Conservation (phyloP, 2,329 filamentous ascomycete genomes). For the Penicillium nordicum region DNA sequence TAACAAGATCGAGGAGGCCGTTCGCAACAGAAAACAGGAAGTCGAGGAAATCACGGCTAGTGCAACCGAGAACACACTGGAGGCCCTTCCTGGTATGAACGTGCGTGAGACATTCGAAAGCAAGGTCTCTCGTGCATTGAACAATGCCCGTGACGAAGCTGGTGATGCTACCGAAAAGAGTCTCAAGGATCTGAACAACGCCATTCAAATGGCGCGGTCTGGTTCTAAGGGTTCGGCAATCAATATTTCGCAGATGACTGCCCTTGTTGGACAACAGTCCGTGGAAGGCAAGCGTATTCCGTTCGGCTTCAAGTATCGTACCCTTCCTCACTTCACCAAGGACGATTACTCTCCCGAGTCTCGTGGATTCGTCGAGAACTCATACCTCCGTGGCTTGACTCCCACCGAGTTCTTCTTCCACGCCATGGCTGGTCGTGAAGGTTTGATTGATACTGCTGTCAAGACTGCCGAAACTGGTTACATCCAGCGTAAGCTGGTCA, state of each 20-base stretch:
- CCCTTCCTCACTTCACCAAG: slow-evolving; percentile 96
- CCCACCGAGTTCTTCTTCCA: slow-evolving; percentile 99
- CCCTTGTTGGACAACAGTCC: slow-evolving; percentile 94
- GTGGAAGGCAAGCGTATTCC: slow-evolving; percentile 98
- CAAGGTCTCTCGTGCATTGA: slow-evolving; percentile 89
- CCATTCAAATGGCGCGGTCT: slow-evolving; percentile 91
- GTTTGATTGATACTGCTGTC: slow-evolving; percentile 98
- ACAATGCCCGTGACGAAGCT: slow-evolving; percentile 93
- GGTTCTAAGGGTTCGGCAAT: slow-evolving; percentile 98
- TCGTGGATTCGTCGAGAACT: slow-evolving; percentile 97
- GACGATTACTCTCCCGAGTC: slow-evolving; percentile 98
- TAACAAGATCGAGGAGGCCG: slow-evolving; percentile 75
- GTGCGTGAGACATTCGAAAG: slow-evolving; percentile 97
- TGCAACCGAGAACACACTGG: slow-evolving; percentile 82
- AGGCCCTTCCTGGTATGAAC: slow-evolving; percentile 96
- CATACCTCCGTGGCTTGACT: slow-evolving; percentile 90
- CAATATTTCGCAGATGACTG: slow-evolving; percentile 99
- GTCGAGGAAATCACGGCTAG: slow-evolving; percentile 71
- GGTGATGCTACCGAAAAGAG: slow-evolving; percentile 88
- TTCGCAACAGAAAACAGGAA: slow-evolving; percentile 75
- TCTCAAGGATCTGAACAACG: slow-evolving; percentile 94
- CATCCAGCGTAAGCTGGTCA: slow-evolving; percentile 96
- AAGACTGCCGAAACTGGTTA: slow-evolving; percentile 99
- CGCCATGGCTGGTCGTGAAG: slow-evolving; percentile 99
- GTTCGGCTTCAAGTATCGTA: slow-evolving; percentile 98